Evolutionary conservation across 495 filamentous ascomycete genomes (phyloP), one percentile per base, ranked within the genome.

Genomic region (Daldinia loculata): DNA sequence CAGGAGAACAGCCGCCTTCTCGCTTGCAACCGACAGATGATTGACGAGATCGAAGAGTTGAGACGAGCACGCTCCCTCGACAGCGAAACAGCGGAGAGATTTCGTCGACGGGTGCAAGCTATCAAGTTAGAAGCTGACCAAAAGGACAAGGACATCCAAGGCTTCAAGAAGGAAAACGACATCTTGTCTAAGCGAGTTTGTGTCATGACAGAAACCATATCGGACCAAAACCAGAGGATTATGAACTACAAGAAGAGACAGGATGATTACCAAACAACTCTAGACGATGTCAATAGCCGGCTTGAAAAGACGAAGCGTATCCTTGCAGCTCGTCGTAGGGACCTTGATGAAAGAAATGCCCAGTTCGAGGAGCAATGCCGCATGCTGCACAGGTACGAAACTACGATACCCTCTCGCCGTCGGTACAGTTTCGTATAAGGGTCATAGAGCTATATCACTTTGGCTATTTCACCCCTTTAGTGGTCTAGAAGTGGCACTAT

Each of bases 91-190:
- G 3, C 45, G 9, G 66, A 56, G 24, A 27, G 50, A 3, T 68
- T 65, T 22, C 65, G 59, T 4, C 58, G 70, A 4, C 61, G 63
- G 4, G 58, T 74, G 3, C 61, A 52, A 2, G 64, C 51, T 7
- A 50, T 77, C 3, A 58, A 52, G 6, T 61, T 63, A n/a, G 74
- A 79, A 56, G 19, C 72, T 11, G 72, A 71, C 1, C 17, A 36
- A n/a, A 71, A 74, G 29, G 66, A 63, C 9, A 45, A 36, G 22
- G 68, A 66, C 7, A 32, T 74, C 48, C 38, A 36, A 17, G 59
- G 41, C 24, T 57, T 72, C 17, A 56, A 69, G 53, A 67, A 62
- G 27, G 60, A 71, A 6, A 71, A 64, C 26, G 67, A 45, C 0
- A 39, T 45, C 4, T 39, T 66, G 11, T 34, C 57, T 4, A 63